Base-by-base conservation (phyloP, 441 rosid species). In the Adansonia madagascariensis region DNA sequence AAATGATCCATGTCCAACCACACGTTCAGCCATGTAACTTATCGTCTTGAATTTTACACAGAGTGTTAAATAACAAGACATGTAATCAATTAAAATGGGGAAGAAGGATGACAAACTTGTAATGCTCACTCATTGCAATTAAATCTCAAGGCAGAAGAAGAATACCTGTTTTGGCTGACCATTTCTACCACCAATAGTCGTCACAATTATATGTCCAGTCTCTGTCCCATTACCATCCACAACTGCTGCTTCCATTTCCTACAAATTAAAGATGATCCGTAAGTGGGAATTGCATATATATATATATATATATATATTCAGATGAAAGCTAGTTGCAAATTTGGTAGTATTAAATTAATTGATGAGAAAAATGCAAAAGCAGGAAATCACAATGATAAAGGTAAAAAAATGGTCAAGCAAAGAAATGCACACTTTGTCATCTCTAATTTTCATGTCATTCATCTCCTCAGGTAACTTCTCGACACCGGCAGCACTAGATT, bases 1-100 rank as follows among this genome's bases (percentile, higher is more conserved):
- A 74, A 95, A 95, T 67, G 99, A 94, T 74, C 99, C 99, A 0
- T 94, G 94, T 46, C 99, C 99, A 76, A 95, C 98, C 72, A 89
- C 94, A 53, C 95, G 98, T 78, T 95, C 99, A 12, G 99, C 99
- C 98, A 95, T 95, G 85, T 94, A 95, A 86, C 98, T 95, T 71
- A 95, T 95, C 2, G 98, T 92, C 99, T 95, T 85, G 17, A 82
- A 79, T 80, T 46, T 64, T 61, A 52, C 8, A 72, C 43, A 64
- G 15, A 63, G 22, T 77, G 18, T 50, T 43, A 6, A 46, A 22
- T 78, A 31, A 59, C 27, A 71, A 31, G 46, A 8, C 14, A 31
- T 52, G 20, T 52, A 62, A 53, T 20, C 6, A 67, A 67, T 59
- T 22, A 31, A 9, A 71, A 61, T 11, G 6, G 11, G 22, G 27